Base-by-base conservation (phyloP, 306 rosid genomes). In the Clitoria ternatea region DNA sequence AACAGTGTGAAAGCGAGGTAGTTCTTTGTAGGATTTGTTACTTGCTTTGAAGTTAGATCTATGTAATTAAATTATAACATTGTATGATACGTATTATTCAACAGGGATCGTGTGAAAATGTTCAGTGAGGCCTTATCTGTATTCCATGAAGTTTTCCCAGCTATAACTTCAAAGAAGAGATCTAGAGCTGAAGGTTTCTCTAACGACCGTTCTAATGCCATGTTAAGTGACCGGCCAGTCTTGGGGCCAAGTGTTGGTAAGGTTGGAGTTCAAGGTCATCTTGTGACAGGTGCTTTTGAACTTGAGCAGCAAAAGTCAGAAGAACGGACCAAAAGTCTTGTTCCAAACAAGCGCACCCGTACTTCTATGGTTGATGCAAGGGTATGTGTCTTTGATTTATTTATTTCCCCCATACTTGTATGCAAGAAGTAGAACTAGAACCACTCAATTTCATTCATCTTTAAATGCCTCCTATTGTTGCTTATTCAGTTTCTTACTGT, bases 281-380 rank as follows among this genome's bases (percentile, higher is more conserved):
- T 85, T 5, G 66, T 78, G 53, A 45, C 82, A n/a, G 79, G 89
- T 84, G 85, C 74, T 83, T 89, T 87, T 84, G 99, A 90, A 71
- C 84, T 78, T 66, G 99, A 94, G 79, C 94, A 86, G 82, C 97
- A 91, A 81, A 94, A 90, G 81, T 76, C 87, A 8, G 99, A 94
- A 77, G 97, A 91, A 68, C 76, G 95, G 39, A 75, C 84, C 22
- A 91, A 91, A 84, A 85, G 63, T 79, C 65, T 78, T 84, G 81
- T 87, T 60, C 87, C 97, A 49, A 94, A 84, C 82, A 94, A 91
- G 82, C 99, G 99, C 73, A 85, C 97, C 22, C 87, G 99, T 61
- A 94, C 97, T 85, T 91, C 99, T 59, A 78, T 94, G 88, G 87
- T 73, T 67, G 99, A 94, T 84, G 85, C 61, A 47, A 94, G 90